Base-by-base conservation (phyloP, 306 rosid genomes). In the Abrus pulchellus region DNA sequence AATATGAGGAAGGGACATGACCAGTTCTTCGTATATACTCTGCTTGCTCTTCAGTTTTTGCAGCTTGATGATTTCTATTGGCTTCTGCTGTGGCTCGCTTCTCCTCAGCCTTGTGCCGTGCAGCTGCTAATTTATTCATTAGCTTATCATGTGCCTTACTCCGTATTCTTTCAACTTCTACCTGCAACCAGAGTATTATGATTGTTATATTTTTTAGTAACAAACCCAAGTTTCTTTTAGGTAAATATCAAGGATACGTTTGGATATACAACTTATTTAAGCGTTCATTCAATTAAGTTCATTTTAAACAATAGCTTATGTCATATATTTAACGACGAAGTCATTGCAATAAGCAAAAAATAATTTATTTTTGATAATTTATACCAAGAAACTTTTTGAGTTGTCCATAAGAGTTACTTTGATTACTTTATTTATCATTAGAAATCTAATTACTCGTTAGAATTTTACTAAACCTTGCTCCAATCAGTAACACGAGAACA, bases 81-180 rank as follows among this genome's bases (percentile, higher is more conserved):
- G 93, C 89, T 82, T 91, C 99, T 0, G 99, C 97, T 1, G 82
- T 88, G 40, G 93, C 97, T 88, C 93, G 87, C 80, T 91, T 94
- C 78, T 90, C 97, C 85, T 94, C 97, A n/a, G 99, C 97, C 81
- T 87, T 91, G 84, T 87, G 93, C 82, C 92, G 90, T 29, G 90
- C 93, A 30, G 87, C 83, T 29, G 99, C 97, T 63, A 94, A 72
- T 84, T 93, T 94, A 38, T 91, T 93, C 95, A 89, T 86, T 47
- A 93, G 92, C 93, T 82, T 93, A 74, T 88, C 92, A 2, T 94
- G 97, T 12, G 95, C 89, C 43, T 77, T 89, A 30, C 94, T 93
- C 62, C 90, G 74, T 82, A 93, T 86, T 81, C 90, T 90, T 78
- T 94, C 99, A 56, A 94, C 94, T 66, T 93, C 97, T 27, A 94